Conservation (phyloP, 768 basidiomycete genomes). For the Tulasnella sp. region DNA sequence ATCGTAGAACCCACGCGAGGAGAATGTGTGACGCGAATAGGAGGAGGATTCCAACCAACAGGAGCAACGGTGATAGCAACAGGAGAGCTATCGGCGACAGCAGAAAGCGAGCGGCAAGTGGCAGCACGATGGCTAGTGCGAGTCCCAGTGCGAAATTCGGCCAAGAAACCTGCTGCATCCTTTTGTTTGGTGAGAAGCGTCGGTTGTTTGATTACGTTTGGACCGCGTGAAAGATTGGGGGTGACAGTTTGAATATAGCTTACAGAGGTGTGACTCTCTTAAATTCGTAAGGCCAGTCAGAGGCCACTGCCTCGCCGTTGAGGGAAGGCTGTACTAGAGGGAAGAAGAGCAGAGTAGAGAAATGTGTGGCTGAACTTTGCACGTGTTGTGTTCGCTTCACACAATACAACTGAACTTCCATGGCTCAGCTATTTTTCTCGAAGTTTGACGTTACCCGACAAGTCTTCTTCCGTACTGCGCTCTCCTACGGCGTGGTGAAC, state of each 20-base stretch:
- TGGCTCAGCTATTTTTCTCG: constrained; percentile 21
- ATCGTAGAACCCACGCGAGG: constrained; percentile 21
- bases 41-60: constrained; percentile 14
- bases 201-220: no score
- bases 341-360: no score
- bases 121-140: constrained; percentile 18
- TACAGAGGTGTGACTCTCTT: no score
- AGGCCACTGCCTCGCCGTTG: no score
- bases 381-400: no score
- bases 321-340: no score
- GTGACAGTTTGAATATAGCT: no score
- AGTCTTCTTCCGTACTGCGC: constrained; percentile 49
- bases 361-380: no score
- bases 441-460: constrained; percentile 25
- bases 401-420: background rate
- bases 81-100: constrained; percentile 23
- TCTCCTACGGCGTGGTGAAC: constrained; percentile 84
- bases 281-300: no score
- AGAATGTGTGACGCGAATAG: constrained; percentile 20
- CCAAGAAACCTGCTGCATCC: background rate
- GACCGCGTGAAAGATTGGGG: no score
- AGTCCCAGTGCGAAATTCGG: background rate
- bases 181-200: background rate
- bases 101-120: constrained; percentile 22
- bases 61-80: constrained; percentile 20